Evolutionary conservation across 345 rosid genomes (phyloP), one percentile per base, ranked within the genome.

Genomic region (Eucalyptus sideroxylon): DNA sequence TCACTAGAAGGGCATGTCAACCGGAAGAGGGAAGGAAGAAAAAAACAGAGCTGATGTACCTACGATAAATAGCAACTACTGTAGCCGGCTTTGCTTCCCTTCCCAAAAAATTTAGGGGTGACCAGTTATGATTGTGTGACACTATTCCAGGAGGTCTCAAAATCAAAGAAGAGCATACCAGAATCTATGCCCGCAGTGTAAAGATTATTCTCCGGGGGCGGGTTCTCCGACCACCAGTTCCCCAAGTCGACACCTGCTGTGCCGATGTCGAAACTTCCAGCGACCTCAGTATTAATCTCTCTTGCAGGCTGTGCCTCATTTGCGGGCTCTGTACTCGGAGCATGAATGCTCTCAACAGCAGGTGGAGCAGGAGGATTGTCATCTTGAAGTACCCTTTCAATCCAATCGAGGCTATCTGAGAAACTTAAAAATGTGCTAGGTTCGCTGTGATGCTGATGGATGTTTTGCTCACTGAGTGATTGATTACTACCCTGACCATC

Each of bases 61-160:
- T 23, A 40, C 47, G 21, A 26, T 77, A 40, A 77, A 40, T 77
- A 77, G 85, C 47, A 77, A 77, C 47, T 21, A 40, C 47, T 40
- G 27, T 40, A 77, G 85, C 47, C 1, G 15, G 30, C 30, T 42
- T 77, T 40, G 47, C 47, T 77, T 16, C 88, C 62, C 47, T 89
- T 53, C 50, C 42, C 80, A 50, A 87, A 50, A 51, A 34, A 51
- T 53, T 53, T 7, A 55, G 44, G 37, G 37, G 47, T 37, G 88
- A 44, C 45, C n/a, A 19, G 31, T 60, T 53, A 93, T 19, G 87
- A 91, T 31, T 65, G 92, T 10, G 92, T 89, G 88, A 89, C 55
- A 80, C 89, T 89, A 88, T 91, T 89, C 94, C 91, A 92, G 87
- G 94, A 89, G 86, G 88, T 89, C 56, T 92, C 96, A 88, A 92